Conservation (phyloP, 179 eudicot genomes). For the Beta lomatogona region DNA sequence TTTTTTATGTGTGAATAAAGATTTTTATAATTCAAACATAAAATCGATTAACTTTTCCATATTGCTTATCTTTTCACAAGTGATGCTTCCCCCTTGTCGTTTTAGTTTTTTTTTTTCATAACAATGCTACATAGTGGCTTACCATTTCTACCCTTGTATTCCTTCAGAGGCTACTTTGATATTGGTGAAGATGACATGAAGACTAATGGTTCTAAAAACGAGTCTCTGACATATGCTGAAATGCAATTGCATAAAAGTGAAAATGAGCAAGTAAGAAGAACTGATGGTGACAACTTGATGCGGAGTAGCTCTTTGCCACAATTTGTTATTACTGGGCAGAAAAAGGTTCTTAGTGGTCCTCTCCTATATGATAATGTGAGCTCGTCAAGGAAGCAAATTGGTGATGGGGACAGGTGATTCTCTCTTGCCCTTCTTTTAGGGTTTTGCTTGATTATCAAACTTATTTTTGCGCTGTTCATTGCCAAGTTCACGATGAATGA, state of each 20-base stretch:
- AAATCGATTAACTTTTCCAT: no score
- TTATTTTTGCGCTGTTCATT: neutral
- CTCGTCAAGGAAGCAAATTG: slow-evolving; percentile 46
- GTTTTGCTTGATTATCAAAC: neutral
- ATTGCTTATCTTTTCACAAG: neutral
- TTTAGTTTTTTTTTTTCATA: neutral
- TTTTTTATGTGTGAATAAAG: neutral
- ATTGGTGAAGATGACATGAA: slow-evolving; percentile 62
- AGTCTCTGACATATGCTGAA: slow-evolving; percentile 41
- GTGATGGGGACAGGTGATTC: slow-evolving; percentile 65
- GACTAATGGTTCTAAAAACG: slow-evolving; percentile 46
- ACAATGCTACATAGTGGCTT: neutral
- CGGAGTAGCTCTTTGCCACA: slow-evolving; percentile 46
- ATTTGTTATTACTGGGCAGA: slow-evolving; percentile 42
- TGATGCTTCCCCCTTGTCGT: neutral
- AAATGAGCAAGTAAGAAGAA: slow-evolving; percentile 39
- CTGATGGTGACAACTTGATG: slow-evolving; percentile 40
- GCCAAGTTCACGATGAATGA: no score
- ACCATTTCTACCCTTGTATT: neutral
- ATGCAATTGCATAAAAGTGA: slow-evolving; percentile 37
- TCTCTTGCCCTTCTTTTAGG: neutral
- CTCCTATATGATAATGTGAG: slow-evolving; percentile 50
- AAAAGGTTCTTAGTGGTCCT: slow-evolving; percentile 60
- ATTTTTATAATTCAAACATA: neutral
- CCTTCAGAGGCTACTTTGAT: slow-evolving; percentile 87